Evolutionary conservation across 2,329 filamentous ascomycete genomes (phyloP), one percentile per base, ranked within the genome.

Genomic region (Mycosphaerella sp.): DNA sequence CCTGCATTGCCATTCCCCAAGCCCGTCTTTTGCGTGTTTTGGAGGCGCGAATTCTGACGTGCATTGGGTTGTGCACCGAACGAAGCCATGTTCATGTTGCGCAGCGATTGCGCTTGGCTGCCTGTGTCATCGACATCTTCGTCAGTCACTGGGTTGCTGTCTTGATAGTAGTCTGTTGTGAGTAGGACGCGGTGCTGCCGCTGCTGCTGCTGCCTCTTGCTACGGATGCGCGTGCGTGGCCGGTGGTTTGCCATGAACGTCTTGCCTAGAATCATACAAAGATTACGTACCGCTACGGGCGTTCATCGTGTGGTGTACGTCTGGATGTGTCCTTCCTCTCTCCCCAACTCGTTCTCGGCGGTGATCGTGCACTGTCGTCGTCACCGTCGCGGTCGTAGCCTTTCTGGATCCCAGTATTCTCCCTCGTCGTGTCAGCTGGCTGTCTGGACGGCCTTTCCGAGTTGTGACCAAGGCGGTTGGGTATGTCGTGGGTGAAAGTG

Each of bases 61-160:
- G 63, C 45, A 42, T 54, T 55, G 41, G 62, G 59, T 55, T 65
- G 64, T 29, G 64, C 46, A 31, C 76, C 74, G 67, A 81, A 82
- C 67, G 75, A 71, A 54, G 70, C 72, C 64, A 77, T 74, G 57
- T 76, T 74, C 69, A 80, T 77, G 56, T 72, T 73, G 67, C 77
- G 75, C 60, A 80, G 34, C 34, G 34, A 72, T 59, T 57, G 55
- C 48, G 56, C 53, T 52, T 62, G 60, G 46, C 52, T 53, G 45
- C 61, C 61, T 61, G 48, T 48, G 34, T 57, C 54, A 45, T 56
- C 50, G 48, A 44, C 39, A 42, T 50, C 51, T 41, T 52, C 54
- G 59, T 63, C 54, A 63, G 61, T 59, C 29, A 53, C 41, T 39
- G 44, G 26, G 9, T 34, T 10, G 48, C 41, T 41, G 29, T 39